Conservation (phyloP, 148 eudicot species). For the Camellia lanceoleosa region DNA sequence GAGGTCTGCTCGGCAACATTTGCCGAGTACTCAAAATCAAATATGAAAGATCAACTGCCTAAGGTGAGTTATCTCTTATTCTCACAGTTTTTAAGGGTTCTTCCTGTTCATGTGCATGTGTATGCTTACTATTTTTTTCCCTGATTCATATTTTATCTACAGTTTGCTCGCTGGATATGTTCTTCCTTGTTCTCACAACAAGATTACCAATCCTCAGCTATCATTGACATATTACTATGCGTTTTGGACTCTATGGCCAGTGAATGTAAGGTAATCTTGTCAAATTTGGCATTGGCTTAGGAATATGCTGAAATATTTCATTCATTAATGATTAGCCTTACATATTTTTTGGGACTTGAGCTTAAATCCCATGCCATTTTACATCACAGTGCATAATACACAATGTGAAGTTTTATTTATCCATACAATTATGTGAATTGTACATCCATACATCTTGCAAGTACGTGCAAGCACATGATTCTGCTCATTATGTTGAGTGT, state of each 20-base stretch:
- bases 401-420: not conserved
- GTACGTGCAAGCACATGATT: not conserved
- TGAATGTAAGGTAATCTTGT: constrained; percentile 39
- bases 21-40: constrained; percentile 42
- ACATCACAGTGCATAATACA: not conserved
- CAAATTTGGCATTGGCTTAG: not conserved
- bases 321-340: too few species aligned
- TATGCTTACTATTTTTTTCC: not conserved
- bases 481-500: not conserved
- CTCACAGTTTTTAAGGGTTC: not conserved
- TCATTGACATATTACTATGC: constrained; percentile 24
- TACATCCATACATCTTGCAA: not conserved
- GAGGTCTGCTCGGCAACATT: constrained; percentile 24
- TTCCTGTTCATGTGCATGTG: not conserved
- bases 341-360: too few species aligned
- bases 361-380: too few species aligned
- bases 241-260: constrained; percentile 31
- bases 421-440: not conserved
- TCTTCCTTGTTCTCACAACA: constrained; percentile 35
- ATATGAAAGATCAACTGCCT: constrained; percentile 38
- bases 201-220: constrained; percentile 15
- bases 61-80: constrained; percentile 41
- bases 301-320: too few species aligned
- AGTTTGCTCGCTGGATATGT: constrained; percentile 45
- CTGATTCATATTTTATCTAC: constrained; percentile 10